phyloP scores from a whole-genome alignment of 371 early-diverging fungal species.

The Amoeboradix gromovi region DNA sequence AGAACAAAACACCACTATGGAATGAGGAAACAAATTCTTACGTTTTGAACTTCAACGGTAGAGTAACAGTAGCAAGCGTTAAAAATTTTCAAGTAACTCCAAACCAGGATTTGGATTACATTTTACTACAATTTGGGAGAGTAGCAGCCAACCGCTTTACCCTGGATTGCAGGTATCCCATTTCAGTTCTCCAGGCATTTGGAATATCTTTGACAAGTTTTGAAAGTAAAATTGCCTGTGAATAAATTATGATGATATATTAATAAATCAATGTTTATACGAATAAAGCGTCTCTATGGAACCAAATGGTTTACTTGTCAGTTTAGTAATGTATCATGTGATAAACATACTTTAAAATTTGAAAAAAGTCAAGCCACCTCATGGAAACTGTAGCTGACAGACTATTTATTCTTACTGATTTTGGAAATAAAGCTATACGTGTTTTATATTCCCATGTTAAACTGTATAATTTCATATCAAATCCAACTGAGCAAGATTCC shows the following conservation, averaged over 20 bases:
- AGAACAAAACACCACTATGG: conserved; percentile 79
- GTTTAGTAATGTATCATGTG: no score
- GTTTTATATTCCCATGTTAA: no score
- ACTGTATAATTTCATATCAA: no score
- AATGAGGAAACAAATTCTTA: conserved; percentile 73
- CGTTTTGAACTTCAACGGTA: conserved; percentile 73
- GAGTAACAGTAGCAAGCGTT: conserved; percentile 72
- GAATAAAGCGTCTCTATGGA: no score
- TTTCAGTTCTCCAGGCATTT: conserved; percentile 71
- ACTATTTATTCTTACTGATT: no score
- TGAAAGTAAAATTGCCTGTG: conserved; percentile 5
- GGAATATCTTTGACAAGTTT: conserved; percentile 64
- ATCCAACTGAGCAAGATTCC: no score
- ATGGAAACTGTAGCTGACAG: no score
- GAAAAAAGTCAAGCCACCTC: no score
- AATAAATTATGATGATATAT: background rate
- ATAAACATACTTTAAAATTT: no score
- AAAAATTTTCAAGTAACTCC: conserved; percentile 93
- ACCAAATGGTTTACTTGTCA: no score
- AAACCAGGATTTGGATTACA: conserved; percentile 64
- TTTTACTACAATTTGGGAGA: conserved; percentile 80
- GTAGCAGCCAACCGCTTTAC: conserved; percentile 48
- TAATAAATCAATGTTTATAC: no score
- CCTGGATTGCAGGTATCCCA: conserved; percentile 78
- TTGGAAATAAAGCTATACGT: no score